These are phyloP conservation scores for Aspergillus sp. DNA, from an alignment of 2,329 filamentous ascomycete genomes.

Conservation along the genomic window DNA sequence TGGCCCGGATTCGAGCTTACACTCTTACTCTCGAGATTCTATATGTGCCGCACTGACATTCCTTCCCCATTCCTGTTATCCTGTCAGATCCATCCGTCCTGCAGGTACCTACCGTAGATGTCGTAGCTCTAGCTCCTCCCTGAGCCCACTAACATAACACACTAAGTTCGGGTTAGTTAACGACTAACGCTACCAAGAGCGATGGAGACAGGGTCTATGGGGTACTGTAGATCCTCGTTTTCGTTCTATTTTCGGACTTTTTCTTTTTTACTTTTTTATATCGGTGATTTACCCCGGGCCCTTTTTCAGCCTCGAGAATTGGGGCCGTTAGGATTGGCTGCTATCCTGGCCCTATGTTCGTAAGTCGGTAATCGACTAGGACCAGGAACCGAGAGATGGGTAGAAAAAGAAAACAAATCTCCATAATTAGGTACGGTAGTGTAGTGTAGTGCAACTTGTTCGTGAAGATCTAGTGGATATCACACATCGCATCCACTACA, in stretches of 20 bases:
- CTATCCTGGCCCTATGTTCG: background rate
- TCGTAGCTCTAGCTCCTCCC: background rate
- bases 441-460: background rate
- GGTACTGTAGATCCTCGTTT: background rate
- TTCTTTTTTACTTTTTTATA: background rate
- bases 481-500: too few relatives aligned
- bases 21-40: too few relatives aligned
- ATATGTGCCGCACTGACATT: too few relatives aligned
- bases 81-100: background rate
- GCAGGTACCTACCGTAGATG: too few relatives aligned
- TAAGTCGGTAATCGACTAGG: background rate
- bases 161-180: too few relatives aligned
- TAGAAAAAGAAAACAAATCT: too few relatives aligned
- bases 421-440: too few relatives aligned
- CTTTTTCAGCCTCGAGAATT: background rate
- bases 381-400: background rate
- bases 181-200: background rate
- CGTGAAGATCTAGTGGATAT: background rate
- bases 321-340: background rate
- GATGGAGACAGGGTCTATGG: background rate
- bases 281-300: too few relatives aligned
- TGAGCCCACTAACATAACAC: too few relatives aligned
- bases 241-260: background rate
- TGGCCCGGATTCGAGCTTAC: too few relatives aligned
- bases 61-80: too few relatives aligned